Percentiles rank a stretch among this genome's conserved stretches.
These are phyloP conservation scores for Hymenochaete sp. DNA, from an alignment of 1,284 basidiomycete genomes.

Conservation along the genomic window DNA sequence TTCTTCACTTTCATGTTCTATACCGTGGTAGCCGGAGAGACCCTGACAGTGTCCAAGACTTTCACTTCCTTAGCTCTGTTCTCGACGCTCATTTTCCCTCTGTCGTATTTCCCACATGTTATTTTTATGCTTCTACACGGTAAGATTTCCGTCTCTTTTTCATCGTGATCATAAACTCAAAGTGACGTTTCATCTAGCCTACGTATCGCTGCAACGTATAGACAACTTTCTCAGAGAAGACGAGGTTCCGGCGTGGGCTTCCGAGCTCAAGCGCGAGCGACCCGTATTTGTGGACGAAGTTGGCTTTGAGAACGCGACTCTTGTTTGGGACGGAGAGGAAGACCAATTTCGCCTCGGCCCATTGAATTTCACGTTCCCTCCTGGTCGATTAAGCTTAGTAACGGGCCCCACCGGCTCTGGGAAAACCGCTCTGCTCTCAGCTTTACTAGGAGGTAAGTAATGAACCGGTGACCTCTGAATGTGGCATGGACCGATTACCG, in stretches of 20 bases:
- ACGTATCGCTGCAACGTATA: constrained; percentile 64
- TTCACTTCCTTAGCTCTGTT: constrained; percentile 63
- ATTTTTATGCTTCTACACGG: constrained; percentile 57
- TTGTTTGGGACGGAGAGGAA: constrained; percentile 45
- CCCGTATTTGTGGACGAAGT: constrained; percentile 26
- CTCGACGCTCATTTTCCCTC: constrained; percentile 53
- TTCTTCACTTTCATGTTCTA: constrained; percentile 56
- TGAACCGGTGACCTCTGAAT: constrained; percentile 16
- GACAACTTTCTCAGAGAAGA: constrained; percentile 51
- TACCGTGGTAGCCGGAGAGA: constrained; percentile 49
- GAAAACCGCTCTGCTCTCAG: constrained; percentile 63
- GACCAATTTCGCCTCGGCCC: constrained; percentile 45
- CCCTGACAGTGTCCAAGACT: constrained; percentile 57
- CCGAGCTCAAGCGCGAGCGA: constrained; percentile 22
- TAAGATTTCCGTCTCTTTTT: constrained; percentile 25
- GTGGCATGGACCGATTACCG: background rate
- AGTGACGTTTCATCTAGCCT: constrained; percentile 33
- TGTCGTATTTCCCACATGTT: constrained; percentile 53
- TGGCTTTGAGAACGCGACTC: constrained; percentile 46
- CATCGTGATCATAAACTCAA: no score
- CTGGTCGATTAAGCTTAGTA: constrained; percentile 53
- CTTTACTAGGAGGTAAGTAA: constrained; percentile 52
- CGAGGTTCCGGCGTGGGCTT: constrained; percentile 62
- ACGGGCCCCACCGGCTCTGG: constrained; percentile 74
- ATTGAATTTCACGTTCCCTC: constrained; percentile 50